phyloP scores from a whole-genome alignment of 345 rosid species.

The Boechera retrofracta region DNA sequence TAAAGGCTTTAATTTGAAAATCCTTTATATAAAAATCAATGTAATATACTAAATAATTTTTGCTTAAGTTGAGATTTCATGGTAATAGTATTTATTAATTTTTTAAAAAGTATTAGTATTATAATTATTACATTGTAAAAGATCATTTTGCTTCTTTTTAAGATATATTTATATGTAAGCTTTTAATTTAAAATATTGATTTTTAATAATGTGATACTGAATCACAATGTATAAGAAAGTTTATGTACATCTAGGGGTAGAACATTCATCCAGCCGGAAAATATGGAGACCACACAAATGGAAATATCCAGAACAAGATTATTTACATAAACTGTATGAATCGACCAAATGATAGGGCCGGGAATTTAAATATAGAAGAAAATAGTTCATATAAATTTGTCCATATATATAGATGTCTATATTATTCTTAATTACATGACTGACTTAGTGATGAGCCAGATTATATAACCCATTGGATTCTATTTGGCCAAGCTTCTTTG shows the following conservation, averaged over 20 bases:
- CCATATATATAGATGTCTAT: neutral
- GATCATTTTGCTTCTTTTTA: neutral
- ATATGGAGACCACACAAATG: constrained; percentile 12
- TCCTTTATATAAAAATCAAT: neutral
- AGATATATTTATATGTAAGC: neutral
- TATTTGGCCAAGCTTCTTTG: constrained; percentile 41
- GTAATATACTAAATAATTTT: too few species aligned
- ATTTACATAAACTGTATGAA: neutral
- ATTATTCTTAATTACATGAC: neutral
- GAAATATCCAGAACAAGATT: neutral
- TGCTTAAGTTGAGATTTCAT: too few species aligned
- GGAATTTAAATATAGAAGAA: neutral
- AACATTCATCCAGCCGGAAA: neutral
- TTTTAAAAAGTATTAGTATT: too few species aligned
- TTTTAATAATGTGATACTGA: neutral
- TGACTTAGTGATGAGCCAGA: constrained; percentile 24
- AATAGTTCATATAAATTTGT: constrained; percentile 10
- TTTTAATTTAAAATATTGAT: neutral
- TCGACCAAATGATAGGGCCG: neutral
- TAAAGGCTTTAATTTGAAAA: too few species aligned
- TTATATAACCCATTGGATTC: constrained; percentile 40
- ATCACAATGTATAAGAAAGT: neutral
- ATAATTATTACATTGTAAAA: neutral
- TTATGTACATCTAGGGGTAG: neutral
- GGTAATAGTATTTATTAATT: too few species aligned